Percentiles rank a stretch among this genome's conserved stretches.
phyloP scores from a whole-genome alignment of 225 moss, liverwort and hornwort species.

The Polytrichum commune region DNA sequence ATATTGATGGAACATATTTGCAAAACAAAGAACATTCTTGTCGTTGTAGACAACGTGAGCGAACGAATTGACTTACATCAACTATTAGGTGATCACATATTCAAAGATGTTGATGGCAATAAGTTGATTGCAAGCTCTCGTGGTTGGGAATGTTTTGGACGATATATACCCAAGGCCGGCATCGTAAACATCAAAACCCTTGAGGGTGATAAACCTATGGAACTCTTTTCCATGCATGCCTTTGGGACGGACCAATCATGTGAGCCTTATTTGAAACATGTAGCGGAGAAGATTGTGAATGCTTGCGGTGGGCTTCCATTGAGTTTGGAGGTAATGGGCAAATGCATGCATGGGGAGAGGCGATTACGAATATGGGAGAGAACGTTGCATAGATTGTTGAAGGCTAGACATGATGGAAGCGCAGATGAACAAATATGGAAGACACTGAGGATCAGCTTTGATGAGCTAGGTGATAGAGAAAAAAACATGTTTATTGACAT shows the following conservation, averaged over 20 bases:
- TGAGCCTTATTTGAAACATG: background rate
- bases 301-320: conserved; percentile 8
- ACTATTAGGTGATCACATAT: background rate
- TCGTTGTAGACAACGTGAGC: conserved; percentile 1
- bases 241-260: background rate
- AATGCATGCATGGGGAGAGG: background rate
- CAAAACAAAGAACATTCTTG: background rate
- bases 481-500: conserved; percentile 2
- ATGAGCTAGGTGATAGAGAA: background rate
- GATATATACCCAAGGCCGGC: background rate
- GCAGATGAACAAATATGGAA: background rate
- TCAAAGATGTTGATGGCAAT: background rate
- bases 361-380: conserved; percentile 7
- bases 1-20: background rate
- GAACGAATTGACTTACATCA: background rate
- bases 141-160: background rate
- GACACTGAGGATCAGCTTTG: conserved; percentile 10
- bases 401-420: conserved; percentile 3
- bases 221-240: conserved; percentile 7
- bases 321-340: conserved; percentile 11
- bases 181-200: conserved; percentile 2
- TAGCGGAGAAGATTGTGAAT: conserved; percentile 5
- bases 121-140: conserved; percentile 4
- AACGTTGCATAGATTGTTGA: conserved; percentile 1
- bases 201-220: background rate